Percentiles rank a stretch among this genome's conserved stretches.
These are phyloP conservation scores for Salvia rosmarinus DNA, from an alignment of 257 asterid genomes.

Conservation along the genomic window DNA sequence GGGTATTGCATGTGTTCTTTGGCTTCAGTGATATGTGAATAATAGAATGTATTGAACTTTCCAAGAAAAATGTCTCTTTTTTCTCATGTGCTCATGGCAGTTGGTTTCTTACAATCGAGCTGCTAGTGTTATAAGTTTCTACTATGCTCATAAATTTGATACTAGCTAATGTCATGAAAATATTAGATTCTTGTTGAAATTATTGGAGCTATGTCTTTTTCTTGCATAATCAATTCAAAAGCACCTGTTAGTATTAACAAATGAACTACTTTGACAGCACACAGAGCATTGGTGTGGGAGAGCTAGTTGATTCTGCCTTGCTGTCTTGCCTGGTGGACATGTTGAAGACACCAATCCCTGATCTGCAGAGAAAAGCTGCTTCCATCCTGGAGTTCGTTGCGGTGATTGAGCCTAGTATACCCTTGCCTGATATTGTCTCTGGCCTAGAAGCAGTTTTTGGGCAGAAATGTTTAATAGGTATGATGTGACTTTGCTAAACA, in stretches of 20 bases:
- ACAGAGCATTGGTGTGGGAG: constrained; percentile 38
- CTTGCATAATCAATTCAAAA: constrained; percentile 5
- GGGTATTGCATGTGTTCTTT: neutral
- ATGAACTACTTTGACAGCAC: constrained; percentile 48
- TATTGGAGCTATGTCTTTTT: neutral
- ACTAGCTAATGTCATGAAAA: no score
- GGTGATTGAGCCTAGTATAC: constrained; percentile 44
- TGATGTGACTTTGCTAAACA: neutral
- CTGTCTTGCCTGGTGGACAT: constrained; percentile 61
- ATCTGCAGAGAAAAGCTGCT: constrained; percentile 76
- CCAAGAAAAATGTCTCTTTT: neutral
- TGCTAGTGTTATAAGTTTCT: neutral
- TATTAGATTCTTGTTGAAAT: neutral
- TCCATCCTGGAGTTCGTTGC: constrained; percentile 67
- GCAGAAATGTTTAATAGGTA: constrained; percentile 63
- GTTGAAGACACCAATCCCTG: constrained; percentile 62
- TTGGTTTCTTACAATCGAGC: neutral
- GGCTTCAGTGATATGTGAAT: neutral
- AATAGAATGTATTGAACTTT: neutral
- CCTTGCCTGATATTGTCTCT: constrained; percentile 55
- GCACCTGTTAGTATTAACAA: neutral
- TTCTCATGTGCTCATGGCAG: neutral
- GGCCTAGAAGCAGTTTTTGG: constrained; percentile 64
- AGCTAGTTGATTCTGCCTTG: constrained; percentile 55
- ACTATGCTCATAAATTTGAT: no score